Evolutionary conservation across 1,139 yeast species (phyloP).

Genomic region (Nematodospora anomalae): DNA sequence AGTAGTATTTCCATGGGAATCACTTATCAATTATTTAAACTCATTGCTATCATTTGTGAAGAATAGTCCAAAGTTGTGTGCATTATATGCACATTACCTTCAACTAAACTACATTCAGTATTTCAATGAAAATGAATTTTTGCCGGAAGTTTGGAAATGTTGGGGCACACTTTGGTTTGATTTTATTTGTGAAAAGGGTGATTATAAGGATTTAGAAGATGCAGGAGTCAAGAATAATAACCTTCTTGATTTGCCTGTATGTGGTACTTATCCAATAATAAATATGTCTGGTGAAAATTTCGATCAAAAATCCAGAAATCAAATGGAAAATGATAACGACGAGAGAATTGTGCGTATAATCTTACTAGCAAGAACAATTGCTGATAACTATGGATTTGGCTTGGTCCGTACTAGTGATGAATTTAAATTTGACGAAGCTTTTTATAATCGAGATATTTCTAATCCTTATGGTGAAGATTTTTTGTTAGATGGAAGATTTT

Average conservation of each 20-base stretch:
- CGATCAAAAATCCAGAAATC: slow-evolving; percentile 24
- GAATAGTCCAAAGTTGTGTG: slow-evolving; percentile 27
- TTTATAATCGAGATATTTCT: slow-evolving; percentile 23
- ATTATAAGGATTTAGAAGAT: slow-evolving; percentile 49
- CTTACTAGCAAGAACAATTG: slow-evolving; percentile 48
- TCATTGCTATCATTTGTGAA: slow-evolving; percentile 40
- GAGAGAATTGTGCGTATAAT: slow-evolving; percentile 53
- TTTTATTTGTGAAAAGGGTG: slow-evolving; percentile 47
- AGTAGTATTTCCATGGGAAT: slow-evolving; percentile 67
- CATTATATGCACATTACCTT: slow-evolving; percentile 33
- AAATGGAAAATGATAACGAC: slow-evolving; percentile 37
- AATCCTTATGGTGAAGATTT: slow-evolving; percentile 33
- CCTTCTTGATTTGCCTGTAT: slow-evolving; percentile 64
- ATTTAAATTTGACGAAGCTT: slow-evolving; percentile 40
- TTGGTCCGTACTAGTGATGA: slow-evolving; percentile 44
- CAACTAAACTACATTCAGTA: slow-evolving; percentile 31
- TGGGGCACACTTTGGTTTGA: slow-evolving; percentile 88
- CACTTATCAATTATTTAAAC: slow-evolving; percentile 61
- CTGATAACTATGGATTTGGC: slow-evolving; percentile 57
- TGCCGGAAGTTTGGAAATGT: slow-evolving; percentile 79
- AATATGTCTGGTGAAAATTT: slow-evolving; percentile 15
- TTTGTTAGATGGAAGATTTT: slow-evolving; percentile 44
- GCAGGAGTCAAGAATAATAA: slow-evolving; percentile 58
- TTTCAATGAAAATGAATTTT: slow-evolving; percentile 57
- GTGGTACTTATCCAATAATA: slow-evolving; percentile 53